Evolutionary conservation across 208 protist species (phyloP), one percentile per base, ranked within the genome.

Genomic region (Leishmania tropica): DNA sequence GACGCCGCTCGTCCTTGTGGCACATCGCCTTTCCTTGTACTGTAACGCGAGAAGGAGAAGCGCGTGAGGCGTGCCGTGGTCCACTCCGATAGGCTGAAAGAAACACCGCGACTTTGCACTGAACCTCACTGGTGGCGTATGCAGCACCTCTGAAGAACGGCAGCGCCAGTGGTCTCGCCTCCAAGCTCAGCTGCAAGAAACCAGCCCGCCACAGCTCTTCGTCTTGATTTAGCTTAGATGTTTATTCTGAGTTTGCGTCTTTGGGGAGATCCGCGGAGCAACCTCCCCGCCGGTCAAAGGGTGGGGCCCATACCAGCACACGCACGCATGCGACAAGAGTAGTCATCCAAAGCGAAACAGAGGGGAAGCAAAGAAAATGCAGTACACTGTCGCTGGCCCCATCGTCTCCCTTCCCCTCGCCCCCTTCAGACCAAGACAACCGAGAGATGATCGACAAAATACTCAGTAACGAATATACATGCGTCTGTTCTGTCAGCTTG

Each of bases 401-500:
- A 31, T 31, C 45, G 15, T 51, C 68, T 31, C 40, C 28, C 37
- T 13, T 10, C 64, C 64, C 40, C 40, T 74, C 24, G 10, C 24
- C 5, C 19, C 45, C 45, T 17, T 17, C 45, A 74, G 45, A 54
- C 42, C 24, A 48, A 48, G 67, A 74, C 45, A 74, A 17, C 31
- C 42, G 51, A 68, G 62, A 40, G 28, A 68, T 8, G 31, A 54
- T 54, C 35, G 11, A 40, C 68, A 1, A 54, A 74, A 74, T n/a
- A 54, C 68, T 54, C 2, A 28, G 40, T 74, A 54, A 53, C 68
- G 45, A 28, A 74, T 51, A 54, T 74, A 74, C 68, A 74, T 74
- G 45, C 21, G 13, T 3, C 31, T 74, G 40, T 28, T 48, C 24
- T 17, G 24, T 74, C 68, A 17, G 45, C 42, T 35, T 74, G 21